Base-by-base conservation (phyloP, 306 rosid genomes). In the Corylus americana region DNA sequence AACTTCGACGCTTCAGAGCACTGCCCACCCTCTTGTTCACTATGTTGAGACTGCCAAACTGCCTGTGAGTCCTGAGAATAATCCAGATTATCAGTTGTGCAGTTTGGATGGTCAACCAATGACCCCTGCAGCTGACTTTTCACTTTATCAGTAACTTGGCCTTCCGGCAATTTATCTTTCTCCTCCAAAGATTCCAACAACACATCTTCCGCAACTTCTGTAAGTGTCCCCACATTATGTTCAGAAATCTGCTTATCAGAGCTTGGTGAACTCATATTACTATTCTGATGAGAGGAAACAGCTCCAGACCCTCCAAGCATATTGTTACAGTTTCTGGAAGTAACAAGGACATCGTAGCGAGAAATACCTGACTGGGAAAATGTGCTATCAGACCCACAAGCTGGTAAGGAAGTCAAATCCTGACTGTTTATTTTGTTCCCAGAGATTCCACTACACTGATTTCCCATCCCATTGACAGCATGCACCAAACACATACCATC, bases 301-400 rank as follows among this genome's bases (percentile, higher is more conserved):
- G 78, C 58, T 59, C 77, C 77, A 82, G 82, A 83, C 58, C 83
- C 89, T 53, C 66, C 77, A 82, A 51, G 76, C 73, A 55, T 63
- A 55, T 47, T 55, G 55, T 79, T 66, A 70, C 71, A 82, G 64
- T 87, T 90, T 84, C 79, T 87, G 25, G 91, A 84, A 76, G 78
- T 74, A 76, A 84, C 68, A 79, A 58, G 81, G 66, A 44, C 76
- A 80, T 81, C 76, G 11, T 57, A 76, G 55, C 77, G 67, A 74
- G 83, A 82, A 77, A 80, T 58, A 61, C 75, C 75, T 31, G 83
- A 80, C 72, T 72, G 86, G 27, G 81, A 74, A 78, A 83, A 78
- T 54, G 89, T 67, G 80, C 76, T 57, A 70, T 75, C 80, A 59
- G 85, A 81, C 54, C 75, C 82, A 67, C 70, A 53, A 77, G 71